These are phyloP conservation scores for Candida insectorum DNA, from an alignment of 805 yeast species.

Conservation along the genomic window DNA sequence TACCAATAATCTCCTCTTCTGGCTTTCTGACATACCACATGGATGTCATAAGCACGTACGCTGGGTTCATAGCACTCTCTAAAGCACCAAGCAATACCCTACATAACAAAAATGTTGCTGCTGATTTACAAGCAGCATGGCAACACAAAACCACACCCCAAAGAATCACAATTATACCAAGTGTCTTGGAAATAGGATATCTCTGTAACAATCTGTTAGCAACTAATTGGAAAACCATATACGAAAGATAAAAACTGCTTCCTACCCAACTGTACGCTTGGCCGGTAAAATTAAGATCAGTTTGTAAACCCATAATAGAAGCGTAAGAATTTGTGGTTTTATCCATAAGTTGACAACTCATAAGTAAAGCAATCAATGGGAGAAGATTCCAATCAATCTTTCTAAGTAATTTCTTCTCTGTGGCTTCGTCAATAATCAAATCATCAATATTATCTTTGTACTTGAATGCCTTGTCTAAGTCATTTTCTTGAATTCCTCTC, in stretches of 20 bases:
- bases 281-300: conserved; percentile 30
- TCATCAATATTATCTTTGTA: conserved; percentile 1
- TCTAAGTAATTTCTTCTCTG: conserved; percentile 9
- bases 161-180: conserved; percentile 43
- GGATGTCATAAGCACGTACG: conserved; percentile 6
- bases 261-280: conserved; percentile 35
- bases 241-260: conserved; percentile 49
- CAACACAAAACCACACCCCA: conserved; percentile 58
- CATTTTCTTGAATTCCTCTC: not conserved
- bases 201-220: conserved; percentile 46
- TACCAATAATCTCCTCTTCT: not conserved
- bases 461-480: conserved; percentile 1
- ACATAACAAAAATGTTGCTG: conserved; percentile 32
- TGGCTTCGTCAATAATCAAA: not conserved
- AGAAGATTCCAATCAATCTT: conserved; percentile 19
- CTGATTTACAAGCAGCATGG: conserved; percentile 18
- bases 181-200: conserved; percentile 52
- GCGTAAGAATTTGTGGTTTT: conserved; percentile 36
- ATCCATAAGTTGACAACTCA: conserved; percentile 26
- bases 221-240: conserved; percentile 52
- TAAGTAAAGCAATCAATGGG: conserved; percentile 21
- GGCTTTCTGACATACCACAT: not conserved
- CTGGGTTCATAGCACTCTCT: conserved; percentile 36
- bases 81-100: conserved; percentile 35
- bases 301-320: conserved; percentile 31